These are phyloP conservation scores for Mycena citricolor DNA, from an alignment of 1,284 basidiomycete species.

Conservation along the genomic window DNA sequence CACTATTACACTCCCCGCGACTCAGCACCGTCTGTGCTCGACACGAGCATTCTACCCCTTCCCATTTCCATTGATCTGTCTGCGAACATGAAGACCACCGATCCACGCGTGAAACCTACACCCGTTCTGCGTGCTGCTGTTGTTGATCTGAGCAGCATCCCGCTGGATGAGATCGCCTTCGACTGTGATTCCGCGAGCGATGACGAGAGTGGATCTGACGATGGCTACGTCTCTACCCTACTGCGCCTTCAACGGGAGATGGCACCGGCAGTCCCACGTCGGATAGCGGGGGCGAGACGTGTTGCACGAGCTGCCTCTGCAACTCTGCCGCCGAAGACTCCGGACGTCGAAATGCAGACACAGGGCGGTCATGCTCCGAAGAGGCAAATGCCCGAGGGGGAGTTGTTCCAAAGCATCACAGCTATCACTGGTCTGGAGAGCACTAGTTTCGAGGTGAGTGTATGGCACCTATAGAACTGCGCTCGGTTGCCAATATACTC, in stretches of 20 bases:
- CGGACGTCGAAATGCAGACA: slow-evolving; percentile 1
- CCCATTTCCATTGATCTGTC: neutral
- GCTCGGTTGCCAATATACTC: neutral
- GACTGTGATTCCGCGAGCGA: slow-evolving; percentile 10
- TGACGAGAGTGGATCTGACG: slow-evolving; percentile 12
- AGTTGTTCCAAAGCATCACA: slow-evolving; percentile 23
- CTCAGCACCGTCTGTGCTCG: neutral
- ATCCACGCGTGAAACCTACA: neutral
- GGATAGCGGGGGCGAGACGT: slow-evolving; percentile 17
- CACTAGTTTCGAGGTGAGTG: slow-evolving; percentile 20
- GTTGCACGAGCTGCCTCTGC: slow-evolving; percentile 13
- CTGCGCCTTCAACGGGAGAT: slow-evolving; percentile 4
- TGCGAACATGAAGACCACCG: neutral
- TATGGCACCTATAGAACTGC: too few relatives aligned
- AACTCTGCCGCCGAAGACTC: neutral
- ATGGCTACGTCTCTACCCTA: slow-evolving; percentile 18
- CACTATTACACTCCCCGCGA: slow-evolving; percentile 18
- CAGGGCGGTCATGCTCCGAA: too few relatives aligned
- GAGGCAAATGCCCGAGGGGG: slow-evolving; percentile 9
- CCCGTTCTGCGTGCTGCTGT: too few relatives aligned
- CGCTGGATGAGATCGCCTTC: slow-evolving; percentile 12
- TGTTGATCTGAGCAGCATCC: slow-evolving; percentile 15
- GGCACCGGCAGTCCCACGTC: slow-evolving; percentile 1
- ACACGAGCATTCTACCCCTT: neutral
- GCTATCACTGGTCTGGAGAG: slow-evolving; percentile 18